Evolutionary conservation across 192 early-diverging fungal genomes (phyloP).

Genomic region (Spinellus fusiger): DNA sequence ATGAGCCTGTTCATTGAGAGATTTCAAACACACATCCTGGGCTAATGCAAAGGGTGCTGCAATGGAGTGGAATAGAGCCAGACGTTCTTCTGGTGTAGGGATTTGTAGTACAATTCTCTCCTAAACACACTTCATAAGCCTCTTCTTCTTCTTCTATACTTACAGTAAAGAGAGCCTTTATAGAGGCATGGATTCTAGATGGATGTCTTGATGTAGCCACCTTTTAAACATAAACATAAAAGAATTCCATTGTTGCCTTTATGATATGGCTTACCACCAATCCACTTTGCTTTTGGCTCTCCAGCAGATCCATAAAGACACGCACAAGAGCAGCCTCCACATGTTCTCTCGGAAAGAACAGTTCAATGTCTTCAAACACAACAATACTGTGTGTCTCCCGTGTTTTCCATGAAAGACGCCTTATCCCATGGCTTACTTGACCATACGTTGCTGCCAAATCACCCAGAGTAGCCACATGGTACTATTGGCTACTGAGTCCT

Average conservation of each 20-base stretch:
- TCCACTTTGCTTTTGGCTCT: background rate
- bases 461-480: background rate
- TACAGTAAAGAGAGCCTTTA: background rate
- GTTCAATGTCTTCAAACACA: conserved; percentile 46
- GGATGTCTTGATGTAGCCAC: background rate
- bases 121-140: conserved; percentile 5
- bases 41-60: background rate
- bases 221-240: background rate
- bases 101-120: conserved; percentile 44
- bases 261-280: background rate
- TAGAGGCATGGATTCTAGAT: background rate
- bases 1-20: conserved; percentile 34
- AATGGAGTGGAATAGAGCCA: conserved; percentile 16
- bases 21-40: background rate
- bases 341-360: conserved; percentile 37
- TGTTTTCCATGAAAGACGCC: conserved; percentile 6
- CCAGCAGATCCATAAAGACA: conserved; percentile 2
- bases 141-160: background rate
- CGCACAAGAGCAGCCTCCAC: conserved; percentile 12
- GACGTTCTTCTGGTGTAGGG: conserved; percentile 48
- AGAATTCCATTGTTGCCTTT: background rate
- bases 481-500: background rate
- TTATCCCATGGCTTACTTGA: conserved; percentile 7
- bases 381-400: conserved; percentile 18
- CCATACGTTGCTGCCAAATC: conserved; percentile 7